Evolutionary conservation across 192 early-diverging fungal species (phyloP).

Genomic region (Chytriomyces hyalinus): DNA sequence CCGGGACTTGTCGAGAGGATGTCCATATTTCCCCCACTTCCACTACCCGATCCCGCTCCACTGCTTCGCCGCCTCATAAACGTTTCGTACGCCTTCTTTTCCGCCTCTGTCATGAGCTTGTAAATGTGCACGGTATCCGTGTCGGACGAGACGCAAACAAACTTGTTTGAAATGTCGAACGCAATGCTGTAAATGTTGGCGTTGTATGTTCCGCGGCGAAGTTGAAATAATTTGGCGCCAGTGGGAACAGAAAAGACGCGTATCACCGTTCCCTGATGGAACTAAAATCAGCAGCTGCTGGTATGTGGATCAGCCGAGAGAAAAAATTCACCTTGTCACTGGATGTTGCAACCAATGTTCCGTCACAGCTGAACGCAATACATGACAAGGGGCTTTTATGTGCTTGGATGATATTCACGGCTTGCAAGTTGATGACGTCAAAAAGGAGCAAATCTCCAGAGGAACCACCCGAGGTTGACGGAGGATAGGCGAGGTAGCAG

Average conservation of each 20-base stretch:
- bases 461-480: slow-evolving; percentile 59
- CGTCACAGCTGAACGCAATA: slow-evolving; percentile 87
- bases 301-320: background rate
- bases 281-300: background rate
- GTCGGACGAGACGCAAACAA: slow-evolving; percentile 85
- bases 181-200: slow-evolving; percentile 90
- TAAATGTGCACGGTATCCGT: slow-evolving; percentile 97
- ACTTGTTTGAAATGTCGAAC: slow-evolving; percentile 74
- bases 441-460: slow-evolving; percentile 91
- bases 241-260: slow-evolving; percentile 89
- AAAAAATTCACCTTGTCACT: slow-evolving; percentile 81
- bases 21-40: no score
- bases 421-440: slow-evolving; percentile 85
- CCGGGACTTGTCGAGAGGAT: no score
- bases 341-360: slow-evolving; percentile 91
- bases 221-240: slow-evolving; percentile 87
- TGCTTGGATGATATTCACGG: slow-evolving; percentile 92
- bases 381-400: slow-evolving; percentile 90
- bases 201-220: slow-evolving; percentile 92
- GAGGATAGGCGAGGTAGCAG: slow-evolving; percentile 94
- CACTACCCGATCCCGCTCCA: background rate
- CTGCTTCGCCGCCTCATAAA: background rate
- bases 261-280: slow-evolving; percentile 84
- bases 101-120: slow-evolving; percentile 59
- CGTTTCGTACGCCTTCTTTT: background rate